Base-by-base conservation (phyloP, 805 yeast species). In the Pichia exigua region DNA sequence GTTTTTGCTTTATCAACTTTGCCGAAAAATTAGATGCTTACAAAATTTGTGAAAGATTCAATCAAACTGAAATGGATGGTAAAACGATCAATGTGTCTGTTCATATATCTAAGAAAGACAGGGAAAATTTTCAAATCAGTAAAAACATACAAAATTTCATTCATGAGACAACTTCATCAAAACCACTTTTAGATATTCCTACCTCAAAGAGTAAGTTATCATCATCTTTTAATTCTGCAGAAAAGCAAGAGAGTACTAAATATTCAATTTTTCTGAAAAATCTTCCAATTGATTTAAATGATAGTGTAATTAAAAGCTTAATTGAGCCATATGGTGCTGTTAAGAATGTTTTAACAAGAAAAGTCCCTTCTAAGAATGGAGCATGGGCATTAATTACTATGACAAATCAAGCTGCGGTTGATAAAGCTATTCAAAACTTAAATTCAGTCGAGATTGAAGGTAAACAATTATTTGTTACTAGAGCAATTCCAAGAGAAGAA, bases 1-100 rank as follows among this genome's bases (percentile, higher is more conserved):
- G 50, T 6, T 61, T 62, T 17, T 74, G 74, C 8, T 74, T 73
- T 54, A 66, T 75, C 2, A 73, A 74, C 18, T 76, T 69, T 58
- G 72, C 70, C 52, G 65, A 63, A 32, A 64, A 66, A 26, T 52
- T 59, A 10, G 71, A 66, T 45, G 73, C 76, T 1, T 57, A 59
- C 26, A 54, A 58, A 5, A 73, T 76, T 13, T 70, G 76, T 20
- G 57, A 64, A 22, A 51, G 54, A 18, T 51, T 56, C 44, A 65
- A 65, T 43, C 58, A 59, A 24, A 54, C 62, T 2, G 46, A 52
- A 28, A 49, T 59, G 54, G 60, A 61, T 39, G 67, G 60, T 4
- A 56, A 54, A 21, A 45, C 50, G 5, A 57, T 64, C 9, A 60
- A 54, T 47, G 68, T 62, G 11, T 62, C 67, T 3, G 55, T 67